These are phyloP conservation scores for Zymoseptoria passerinii DNA, from an alignment of 2,329 filamentous ascomycete genomes.

Conservation along the genomic window DNA sequence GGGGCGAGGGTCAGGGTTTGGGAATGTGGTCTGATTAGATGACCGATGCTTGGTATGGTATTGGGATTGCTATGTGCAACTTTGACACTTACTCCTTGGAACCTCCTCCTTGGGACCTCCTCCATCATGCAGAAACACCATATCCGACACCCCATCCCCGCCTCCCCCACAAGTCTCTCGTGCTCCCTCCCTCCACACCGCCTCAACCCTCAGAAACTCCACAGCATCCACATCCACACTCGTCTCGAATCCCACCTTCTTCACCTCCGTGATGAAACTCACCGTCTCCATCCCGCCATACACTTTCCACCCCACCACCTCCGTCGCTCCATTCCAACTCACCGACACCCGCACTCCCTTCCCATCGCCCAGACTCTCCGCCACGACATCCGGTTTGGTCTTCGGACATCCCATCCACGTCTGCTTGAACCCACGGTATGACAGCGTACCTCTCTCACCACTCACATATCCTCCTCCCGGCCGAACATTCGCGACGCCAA, in stretches of 20 bases:
- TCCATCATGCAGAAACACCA: not conserved
- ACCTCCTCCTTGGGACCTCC: not conserved
- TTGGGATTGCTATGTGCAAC: too few species aligned
- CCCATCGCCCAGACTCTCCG: not conserved
- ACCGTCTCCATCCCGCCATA: slow-evolving; percentile 16
- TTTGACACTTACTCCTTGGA: not conserved
- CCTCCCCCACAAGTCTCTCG: slow-evolving; percentile 5
- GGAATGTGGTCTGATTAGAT: not conserved
- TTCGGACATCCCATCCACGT: slow-evolving; percentile 16
- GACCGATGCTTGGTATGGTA: not conserved
- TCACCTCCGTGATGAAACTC: slow-evolving; percentile 7
- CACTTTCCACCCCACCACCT: slow-evolving; percentile 36
- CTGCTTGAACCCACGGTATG: slow-evolving; percentile 16
- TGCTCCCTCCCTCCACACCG: slow-evolving; percentile 6
- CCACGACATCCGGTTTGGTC: slow-evolving; percentile 7
- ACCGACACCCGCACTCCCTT: slow-evolving; percentile 35
- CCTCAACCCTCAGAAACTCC: slow-evolving; percentile 9
- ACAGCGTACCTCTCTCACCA: slow-evolving; percentile 9
- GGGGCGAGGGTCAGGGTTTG: not conserved
- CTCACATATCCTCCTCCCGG: not conserved
- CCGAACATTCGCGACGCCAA: slow-evolving; percentile 10
- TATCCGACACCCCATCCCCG: not conserved
- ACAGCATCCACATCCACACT: slow-evolving; percentile 9
- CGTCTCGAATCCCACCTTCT: slow-evolving; percentile 17
- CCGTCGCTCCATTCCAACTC: slow-evolving; percentile 43